These are phyloP conservation scores for Rhodotorula sp. DNA, from an alignment of 1,284 basidiomycete genomes.

Conservation along the genomic window DNA sequence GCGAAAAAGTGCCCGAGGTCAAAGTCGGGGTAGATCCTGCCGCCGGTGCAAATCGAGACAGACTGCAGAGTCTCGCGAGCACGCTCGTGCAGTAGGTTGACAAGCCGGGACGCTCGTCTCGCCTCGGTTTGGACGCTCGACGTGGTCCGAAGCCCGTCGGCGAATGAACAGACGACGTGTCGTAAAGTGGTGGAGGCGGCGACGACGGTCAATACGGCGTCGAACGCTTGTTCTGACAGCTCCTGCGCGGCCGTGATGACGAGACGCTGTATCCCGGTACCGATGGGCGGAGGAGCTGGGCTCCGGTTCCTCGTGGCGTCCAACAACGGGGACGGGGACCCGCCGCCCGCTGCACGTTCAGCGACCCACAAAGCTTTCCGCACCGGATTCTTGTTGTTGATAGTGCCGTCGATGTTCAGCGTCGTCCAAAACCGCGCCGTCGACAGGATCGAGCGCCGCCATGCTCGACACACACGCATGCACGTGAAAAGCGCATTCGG, in stretches of 20 bases:
- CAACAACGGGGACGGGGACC: no score
- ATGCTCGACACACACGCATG: conserved; percentile 25
- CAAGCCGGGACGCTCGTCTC: not conserved
- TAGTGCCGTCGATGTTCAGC: conserved; percentile 25
- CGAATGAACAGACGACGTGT: conserved; percentile 27
- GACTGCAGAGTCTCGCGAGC: not conserved
- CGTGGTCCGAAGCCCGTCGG: conserved; percentile 23
- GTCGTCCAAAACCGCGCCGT: conserved; percentile 25
- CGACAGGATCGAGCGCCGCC: conserved; percentile 18
- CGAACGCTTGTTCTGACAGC: not conserved
- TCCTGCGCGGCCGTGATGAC: conserved; percentile 30
- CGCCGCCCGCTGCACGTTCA: not conserved
- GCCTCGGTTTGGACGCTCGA: conserved; percentile 12
- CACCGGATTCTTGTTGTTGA: conserved; percentile 15
- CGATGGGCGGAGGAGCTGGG: not conserved
- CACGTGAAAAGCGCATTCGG: conserved; percentile 16
- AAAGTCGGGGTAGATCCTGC: conserved; percentile 24
- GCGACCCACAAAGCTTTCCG: conserved; percentile 12
- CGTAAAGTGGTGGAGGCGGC: not conserved
- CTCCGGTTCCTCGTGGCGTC: not conserved
- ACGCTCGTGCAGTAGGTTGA: conserved; percentile 14
- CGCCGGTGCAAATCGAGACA: conserved; percentile 9
- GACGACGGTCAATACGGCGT: conserved; percentile 3
- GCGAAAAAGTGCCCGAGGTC: conserved; percentile 15
- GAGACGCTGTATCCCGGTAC: conserved; percentile 4